phyloP scores from a whole-genome alignment of 2,329 filamentous ascomycete species.

The Phoma sp. region DNA sequence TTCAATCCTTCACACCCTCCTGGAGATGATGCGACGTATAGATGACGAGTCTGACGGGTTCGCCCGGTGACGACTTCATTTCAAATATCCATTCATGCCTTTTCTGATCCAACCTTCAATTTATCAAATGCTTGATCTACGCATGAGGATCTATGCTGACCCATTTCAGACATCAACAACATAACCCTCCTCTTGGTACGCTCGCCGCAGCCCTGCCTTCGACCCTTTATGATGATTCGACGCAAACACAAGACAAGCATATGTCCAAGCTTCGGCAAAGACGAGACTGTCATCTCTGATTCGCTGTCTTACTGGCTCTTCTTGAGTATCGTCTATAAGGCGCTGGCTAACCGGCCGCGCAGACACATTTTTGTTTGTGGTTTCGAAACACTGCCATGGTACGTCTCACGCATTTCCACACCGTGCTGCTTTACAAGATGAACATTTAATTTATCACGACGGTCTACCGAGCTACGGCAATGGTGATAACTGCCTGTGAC shows the following conservation, averaged over 20 bases:
- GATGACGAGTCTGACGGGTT: conserved; percentile 83
- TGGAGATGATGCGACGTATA: conserved; percentile 56
- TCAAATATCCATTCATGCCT: conserved; percentile 74
- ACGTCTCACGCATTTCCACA: conserved; percentile 11
- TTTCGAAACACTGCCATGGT: conserved; percentile 6
- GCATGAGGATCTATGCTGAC: conserved; percentile 13
- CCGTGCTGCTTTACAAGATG: conserved; percentile 39
- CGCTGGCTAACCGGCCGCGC: conserved; percentile 33
- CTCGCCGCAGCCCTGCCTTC: conserved; percentile 6
- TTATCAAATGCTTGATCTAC: not conserved
- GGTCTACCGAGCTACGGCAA: conserved; percentile 82
- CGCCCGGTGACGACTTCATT: conserved; percentile 68
- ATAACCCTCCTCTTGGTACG: conserved; percentile 27
- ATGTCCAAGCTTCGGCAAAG: conserved; percentile 80
- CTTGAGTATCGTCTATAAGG: conserved; percentile 1
- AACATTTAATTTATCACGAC: conserved; percentile 71
- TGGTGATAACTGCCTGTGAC: conserved; percentile 84
- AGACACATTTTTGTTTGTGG: conserved; percentile 1
- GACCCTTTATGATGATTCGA: conserved; percentile 75
- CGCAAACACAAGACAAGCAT: conserved; percentile 89
- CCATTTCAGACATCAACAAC: conserved; percentile 9
- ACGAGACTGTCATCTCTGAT: conserved; percentile 52
- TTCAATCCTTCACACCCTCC: conserved; percentile 1
- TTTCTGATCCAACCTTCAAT: conserved; percentile 30
- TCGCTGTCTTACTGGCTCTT: conserved; percentile 26